Percentiles rank a stretch among this genome's conserved stretches.
These are phyloP conservation scores for Fusarium neocosmosporiellum DNA, from an alignment of 2,329 filamentous ascomycete genomes.

Conservation along the genomic window DNA sequence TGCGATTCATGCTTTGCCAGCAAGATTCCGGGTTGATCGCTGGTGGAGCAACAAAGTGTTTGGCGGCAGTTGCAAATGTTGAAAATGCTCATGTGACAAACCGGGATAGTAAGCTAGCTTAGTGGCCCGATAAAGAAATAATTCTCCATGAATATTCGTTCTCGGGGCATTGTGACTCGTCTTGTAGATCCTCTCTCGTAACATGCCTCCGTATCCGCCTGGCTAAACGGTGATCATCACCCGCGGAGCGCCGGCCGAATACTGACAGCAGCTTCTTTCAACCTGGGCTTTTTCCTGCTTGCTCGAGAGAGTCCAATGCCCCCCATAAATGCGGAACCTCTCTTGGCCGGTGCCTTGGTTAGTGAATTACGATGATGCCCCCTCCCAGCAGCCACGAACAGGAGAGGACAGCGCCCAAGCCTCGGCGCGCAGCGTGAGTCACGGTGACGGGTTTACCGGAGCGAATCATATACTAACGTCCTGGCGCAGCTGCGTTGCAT, in stretches of 20 bases:
- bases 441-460: not conserved
- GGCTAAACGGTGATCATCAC: not conserved
- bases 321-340: not conserved
- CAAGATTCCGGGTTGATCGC: slow-evolving; percentile 24
- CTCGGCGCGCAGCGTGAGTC: not conserved
- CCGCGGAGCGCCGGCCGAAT: not conserved
- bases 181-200: not conserved
- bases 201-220: not conserved
- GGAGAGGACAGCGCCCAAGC: not conserved
- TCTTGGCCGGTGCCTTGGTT: not conserved
- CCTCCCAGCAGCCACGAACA: not conserved
- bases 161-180: not conserved
- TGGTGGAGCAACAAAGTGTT: not conserved
- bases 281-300: not conserved
- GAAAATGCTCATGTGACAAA: slow-evolving; percentile 6
- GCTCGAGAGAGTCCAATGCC: not conserved
- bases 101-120: slow-evolving; percentile 1
- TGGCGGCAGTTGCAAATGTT: not conserved
- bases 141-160: not conserved
- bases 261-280: not conserved
- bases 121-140: not conserved
- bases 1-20: slow-evolving; percentile 17
- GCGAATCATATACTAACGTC: not conserved
- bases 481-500: slow-evolving; percentile 1
- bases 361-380: not conserved